These are phyloP conservation scores for Pleodorina starrii DNA, from an alignment of 139 green algal species.

Conservation along the genomic window DNA sequence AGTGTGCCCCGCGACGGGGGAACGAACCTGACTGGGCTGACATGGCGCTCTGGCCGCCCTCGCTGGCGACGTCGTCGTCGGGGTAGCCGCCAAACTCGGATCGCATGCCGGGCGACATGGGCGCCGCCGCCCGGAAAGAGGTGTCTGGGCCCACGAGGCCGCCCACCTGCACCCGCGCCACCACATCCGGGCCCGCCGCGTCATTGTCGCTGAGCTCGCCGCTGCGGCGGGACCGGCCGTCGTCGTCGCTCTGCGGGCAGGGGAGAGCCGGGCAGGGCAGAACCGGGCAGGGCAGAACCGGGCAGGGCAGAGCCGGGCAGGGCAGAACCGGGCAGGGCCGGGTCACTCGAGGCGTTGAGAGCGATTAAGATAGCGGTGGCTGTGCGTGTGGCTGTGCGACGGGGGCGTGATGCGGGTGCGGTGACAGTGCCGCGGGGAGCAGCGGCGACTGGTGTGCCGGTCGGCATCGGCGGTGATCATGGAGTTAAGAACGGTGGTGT, in stretches of 20 bases:
- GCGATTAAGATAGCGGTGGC: no score
- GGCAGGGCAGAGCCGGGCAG: no score
- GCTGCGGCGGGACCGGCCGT: neutral
- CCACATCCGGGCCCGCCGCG: neutral
- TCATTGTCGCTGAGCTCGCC: neutral
- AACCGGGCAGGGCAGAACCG: neutral
- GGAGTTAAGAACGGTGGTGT: no score
- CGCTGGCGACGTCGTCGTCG: constrained; percentile 19
- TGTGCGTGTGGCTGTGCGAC: no score
- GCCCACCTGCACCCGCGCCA: neutral
- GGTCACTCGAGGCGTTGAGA: no score
- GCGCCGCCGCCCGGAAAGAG: neutral
- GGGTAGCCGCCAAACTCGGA: neutral
- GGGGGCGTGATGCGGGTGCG: no score
- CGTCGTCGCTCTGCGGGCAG: neutral
- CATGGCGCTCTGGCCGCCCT: constrained; percentile 41
- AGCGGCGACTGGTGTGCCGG: no score
- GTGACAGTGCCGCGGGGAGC: no score
- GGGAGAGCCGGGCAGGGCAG: neutral
- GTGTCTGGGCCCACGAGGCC: neutral
- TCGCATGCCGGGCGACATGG: neutral
- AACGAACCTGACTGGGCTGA: constrained; percentile 14
- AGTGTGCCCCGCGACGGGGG: no score
- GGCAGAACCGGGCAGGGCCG: no score
- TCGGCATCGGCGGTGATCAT: no score